Conservation (phyloP, 352 stramenopile species). For the Globisporangium ultimum region DNA sequence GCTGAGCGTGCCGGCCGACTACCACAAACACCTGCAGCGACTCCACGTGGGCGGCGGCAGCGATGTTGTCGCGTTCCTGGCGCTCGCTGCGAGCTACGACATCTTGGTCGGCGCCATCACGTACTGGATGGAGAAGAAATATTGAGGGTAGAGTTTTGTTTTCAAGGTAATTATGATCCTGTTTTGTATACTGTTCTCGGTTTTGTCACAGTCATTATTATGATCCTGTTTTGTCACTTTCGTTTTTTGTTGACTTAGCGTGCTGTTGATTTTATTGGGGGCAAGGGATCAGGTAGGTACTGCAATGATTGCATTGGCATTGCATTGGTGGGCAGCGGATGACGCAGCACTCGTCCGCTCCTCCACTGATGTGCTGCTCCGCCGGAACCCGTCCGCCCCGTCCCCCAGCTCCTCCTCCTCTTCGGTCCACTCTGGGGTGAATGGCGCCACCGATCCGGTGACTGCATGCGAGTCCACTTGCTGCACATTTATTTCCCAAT, state of each 20-base stretch:
- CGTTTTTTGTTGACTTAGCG: too few species aligned
- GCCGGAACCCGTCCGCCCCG: too few species aligned
- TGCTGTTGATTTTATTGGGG: too few species aligned
- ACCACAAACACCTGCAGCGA: conserved; percentile 71
- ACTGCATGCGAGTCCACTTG: not conserved
- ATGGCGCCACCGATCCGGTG: not conserved
- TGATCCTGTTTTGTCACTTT: too few species aligned
- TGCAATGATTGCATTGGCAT: conserved; percentile 18
- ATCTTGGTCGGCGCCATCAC: conserved; percentile 62
- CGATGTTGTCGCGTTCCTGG: conserved; percentile 71
- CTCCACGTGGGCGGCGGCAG: conserved; percentile 72
- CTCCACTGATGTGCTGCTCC: not conserved
- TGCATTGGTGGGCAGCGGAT: conserved; percentile 14
- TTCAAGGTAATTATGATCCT: too few species aligned
- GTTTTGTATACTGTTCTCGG: too few species aligned
- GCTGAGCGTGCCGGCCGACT: conserved; percentile 59
- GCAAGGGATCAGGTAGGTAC: not conserved
- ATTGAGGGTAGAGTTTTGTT: conserved; percentile 21
- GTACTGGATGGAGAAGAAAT: conserved; percentile 78
- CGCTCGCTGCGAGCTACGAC: conserved; percentile 72
- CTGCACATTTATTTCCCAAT: conserved; percentile 8
- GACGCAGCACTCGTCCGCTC: not conserved
- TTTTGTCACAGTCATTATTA: too few species aligned
- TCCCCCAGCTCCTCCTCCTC: not conserved
- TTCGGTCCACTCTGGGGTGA: not conserved